Evolutionary conservation across 2,329 filamentous ascomycete genomes (phyloP), one percentile per base, ranked within the genome.

Genomic region (Beauveria asiatica): DNA sequence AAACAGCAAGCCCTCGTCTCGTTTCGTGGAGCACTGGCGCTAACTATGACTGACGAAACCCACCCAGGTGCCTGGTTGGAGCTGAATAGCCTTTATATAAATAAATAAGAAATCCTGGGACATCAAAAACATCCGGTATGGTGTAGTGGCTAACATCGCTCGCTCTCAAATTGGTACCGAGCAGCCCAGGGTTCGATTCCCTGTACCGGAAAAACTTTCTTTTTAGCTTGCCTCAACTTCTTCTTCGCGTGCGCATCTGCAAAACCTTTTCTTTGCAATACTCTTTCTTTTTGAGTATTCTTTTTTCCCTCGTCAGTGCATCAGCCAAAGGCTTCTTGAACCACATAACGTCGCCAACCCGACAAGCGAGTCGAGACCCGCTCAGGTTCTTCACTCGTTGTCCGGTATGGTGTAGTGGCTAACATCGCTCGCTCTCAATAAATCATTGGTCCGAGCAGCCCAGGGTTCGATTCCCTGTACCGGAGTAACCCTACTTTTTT

Each of bases 111-210:
- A 3, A 2, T 17, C 3, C 1, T 9, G 1, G 1, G 21, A 10
- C 46, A 57, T 45, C 45, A 51, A 46, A n/a, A 19, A 21, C 21
- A 64, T 71, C 69, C 69, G 69, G 66, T 70, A 70, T 71, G 69
- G 69, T 71, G 69, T 71, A 71, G 69, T 70, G 69, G 69, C 69
- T 70, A 71, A 70, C 69, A 71, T 71, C 69, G 69, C 68, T 70
- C 69, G 68, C 69, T 71, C 70, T 71, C 69, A 71, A 45, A 10
- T 23, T 45, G 50, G 60, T 25, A 37, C 62, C 62, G 62, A 63
- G 60, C 62, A 63, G 62, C 62, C 62, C 62, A 56, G 62, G 62
- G 62, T 63, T 62, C 59, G 62, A 63, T 63, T 63, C 62, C 62
- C 62, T 57, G 62, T 63, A 63, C 59, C 62, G 60, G 62, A 63